Percentiles rank a stretch among this genome's conserved stretches.
Evolutionary conservation across 768 basidiomycete species (phyloP).

Genomic region (Daedaleopsis nitida): DNA sequence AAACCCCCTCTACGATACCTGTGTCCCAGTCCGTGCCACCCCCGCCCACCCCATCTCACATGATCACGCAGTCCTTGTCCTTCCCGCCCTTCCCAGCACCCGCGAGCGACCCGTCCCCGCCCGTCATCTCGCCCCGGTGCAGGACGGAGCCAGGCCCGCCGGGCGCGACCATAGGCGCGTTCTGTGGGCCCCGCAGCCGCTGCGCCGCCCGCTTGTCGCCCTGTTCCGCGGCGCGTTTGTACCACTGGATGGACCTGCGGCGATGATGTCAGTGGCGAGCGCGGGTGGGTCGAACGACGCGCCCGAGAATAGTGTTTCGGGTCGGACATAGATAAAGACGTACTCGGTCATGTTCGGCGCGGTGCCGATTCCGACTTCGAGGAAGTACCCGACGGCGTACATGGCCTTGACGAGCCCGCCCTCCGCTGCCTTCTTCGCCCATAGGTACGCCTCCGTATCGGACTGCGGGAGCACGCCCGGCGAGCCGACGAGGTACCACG

Average conservation of each 20-base stretch:
- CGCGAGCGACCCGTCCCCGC: slow-evolving; percentile 35
- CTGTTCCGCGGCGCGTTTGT: slow-evolving; percentile 86
- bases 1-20: not conserved
- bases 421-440: slow-evolving; percentile 96
- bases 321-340: slow-evolving; percentile 35
- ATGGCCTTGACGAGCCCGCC: slow-evolving; percentile 91
- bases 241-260: slow-evolving; percentile 72
- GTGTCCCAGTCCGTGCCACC: not conserved
- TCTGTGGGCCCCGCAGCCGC: slow-evolving; percentile 67
- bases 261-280: slow-evolving; percentile 1
- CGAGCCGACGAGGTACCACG: slow-evolving; percentile 99
- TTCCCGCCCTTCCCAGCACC: slow-evolving; percentile 52
- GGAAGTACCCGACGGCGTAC: slow-evolving; percentile 98
- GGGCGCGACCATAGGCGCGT: slow-evolving; percentile 54
- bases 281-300: not conserved
- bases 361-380: slow-evolving; percentile 92
- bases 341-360: slow-evolving; percentile 65
- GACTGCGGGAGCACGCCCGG: slow-evolving; percentile 97
- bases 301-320: not conserved
- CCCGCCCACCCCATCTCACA: slow-evolving; percentile 48
- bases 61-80: slow-evolving; percentile 85
- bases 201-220: slow-evolving; percentile 94
- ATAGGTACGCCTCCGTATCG: slow-evolving; percentile 96
- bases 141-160: slow-evolving; percentile 66
- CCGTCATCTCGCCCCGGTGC: slow-evolving; percentile 48